Base-by-base conservation (phyloP, 2,329 filamentous ascomycete genomes). In the Sordariomycetes sp. region DNA sequence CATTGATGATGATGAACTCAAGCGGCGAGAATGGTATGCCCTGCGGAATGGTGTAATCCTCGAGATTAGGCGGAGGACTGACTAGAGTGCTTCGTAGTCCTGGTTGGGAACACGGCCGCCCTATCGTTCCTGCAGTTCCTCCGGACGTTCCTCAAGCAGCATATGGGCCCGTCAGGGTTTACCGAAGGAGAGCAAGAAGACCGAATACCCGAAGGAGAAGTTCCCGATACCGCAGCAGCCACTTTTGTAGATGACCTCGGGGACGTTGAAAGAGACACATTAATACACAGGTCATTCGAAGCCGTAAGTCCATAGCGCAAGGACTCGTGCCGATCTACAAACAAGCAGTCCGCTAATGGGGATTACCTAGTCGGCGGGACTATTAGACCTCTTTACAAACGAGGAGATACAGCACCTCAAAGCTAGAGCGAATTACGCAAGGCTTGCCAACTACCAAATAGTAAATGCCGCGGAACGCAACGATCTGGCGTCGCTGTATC, bases 71-170 rank as follows among this genome's bases (percentile, higher is more conserved):
- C 22, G 18, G 2, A 32, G 4, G 3, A 54, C 28, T 18, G n/a
- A 34, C 20, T 18, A 5, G 14, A 35, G 20, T n/a, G 3, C 48
- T 46, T 8, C 40, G 18, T 46, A 60, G 60, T 61, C 1, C 54
- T 61, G 53, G 51, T 61, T 24, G 60, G 60, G 11, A 61, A 60
- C 18, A 59, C 55, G 8, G 60, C 61, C 55, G 54, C 58, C 22
- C 53, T 60, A 10, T 62, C 61, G 11, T 62, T 62, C 37, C 53
- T 62, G 7, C 55, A 32, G 22, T 52, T 62, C 22, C 52, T 62
- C 6, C 60, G 58, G 51, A 62, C 54, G 48, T 58, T 59, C 2
- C 28, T 62, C 6, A 59, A 60, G 52, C 54, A 58, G 25, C 61
- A 60, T 46, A 53, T 61, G 5, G 61, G 61, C 2, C 60, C 56